Base-by-base conservation (phyloP, 2,329 filamentous ascomycete genomes). In the Fusarium camptoceras region DNA sequence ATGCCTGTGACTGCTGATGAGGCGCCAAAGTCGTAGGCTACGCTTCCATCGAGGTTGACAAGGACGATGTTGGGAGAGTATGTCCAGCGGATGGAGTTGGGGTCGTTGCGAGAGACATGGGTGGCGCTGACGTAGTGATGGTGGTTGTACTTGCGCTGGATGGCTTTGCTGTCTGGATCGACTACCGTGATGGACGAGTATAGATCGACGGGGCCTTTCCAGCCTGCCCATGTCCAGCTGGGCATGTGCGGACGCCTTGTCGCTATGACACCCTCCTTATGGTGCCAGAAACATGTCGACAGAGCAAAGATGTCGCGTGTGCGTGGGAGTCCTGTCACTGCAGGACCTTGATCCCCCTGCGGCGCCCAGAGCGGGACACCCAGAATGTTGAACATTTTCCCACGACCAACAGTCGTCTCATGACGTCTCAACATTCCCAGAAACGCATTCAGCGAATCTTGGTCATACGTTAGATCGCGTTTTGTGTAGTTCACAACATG, bases 221-320 rank as follows among this genome's bases (percentile, higher is more conserved):
- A 80, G 3, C 78, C 78, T 4, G 78, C 78, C 78, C 78, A 80
- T 3, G 78, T 78, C 78, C 78, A 80, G 61, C 78, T 80, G 11
- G 78, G 78, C 53, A 80, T 66, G 42, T 80, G 78, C 0, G 65
- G 59, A 2, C 78, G 72, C 43, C 78, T 58, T n/a, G 56, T 71
- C 2, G 75, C 75, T 46, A 72, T 66, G 12, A 62, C 60, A 9
- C 68, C 71, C 6, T 77, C 75, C 37, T 69, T 72, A 50, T 80
- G 78, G n/a, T 80, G 78, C 78, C 78, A 80, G 62, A 80, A 80
- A 48, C 78, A 78, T 8, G 78, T 79, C 4, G 78, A 75, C 39
- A 80, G 58, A 1, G 78, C 77, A 58, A 80, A 80, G 2, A 80
- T 64, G 12, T 79, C 73, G 41, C 75, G 75, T 9, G 78, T 79